Evolutionary conservation across 1,284 basidiomycete genomes (phyloP), one percentile per base, ranked within the genome.

Genomic region (Heterobasidion annosum): DNA sequence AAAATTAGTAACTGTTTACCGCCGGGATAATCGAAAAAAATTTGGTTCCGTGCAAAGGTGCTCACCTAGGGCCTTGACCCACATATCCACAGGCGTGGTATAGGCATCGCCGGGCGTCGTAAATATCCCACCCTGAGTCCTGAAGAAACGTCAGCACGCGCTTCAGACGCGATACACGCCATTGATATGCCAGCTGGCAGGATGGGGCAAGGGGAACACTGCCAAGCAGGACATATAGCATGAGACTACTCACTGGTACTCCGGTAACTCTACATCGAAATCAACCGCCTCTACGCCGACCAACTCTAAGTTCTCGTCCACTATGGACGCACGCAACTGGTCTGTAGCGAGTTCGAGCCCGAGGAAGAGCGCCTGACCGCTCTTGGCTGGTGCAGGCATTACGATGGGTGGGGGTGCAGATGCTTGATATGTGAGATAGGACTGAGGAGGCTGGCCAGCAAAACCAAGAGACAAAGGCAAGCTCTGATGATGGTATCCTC

Each of bases 61-160:
- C 84, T 69, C 65, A 91, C 87, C 88, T 54, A 92, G 77, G 9
- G 77, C 86, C 67, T 88, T 88, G 53, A 90, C 79, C 85, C 89
- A 91, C 85, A 91, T 88, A 63, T 91, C 88, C 37, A 91, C 78
- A 1, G 89, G 88, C 3, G 86, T 88, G 34, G 87, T 91, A 64
- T 87, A 89, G 32, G 86, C 85, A 69, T 91, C 88, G 35, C 88
- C 88, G 2, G 85, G 85, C 0, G 87, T 88, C 44, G 88, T 91
- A 68, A 91, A 89, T 58, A 91, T 88, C 6, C 88, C 89, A 45
- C 88, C 85, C 59, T 87, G 84, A 1, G 88, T 91, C 67, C 89
- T 91, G 63, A 6, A 40, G 47, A 53, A 32, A 52, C 35, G 57
- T 56, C 48, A 58, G 53, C 45, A 50, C 35, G 37, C 37, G 10